Evolutionary conservation across 495 filamentous ascomycete species (phyloP), one percentile per base, ranked within the genome.

Genomic region (Lepidopterella palustris): DNA sequence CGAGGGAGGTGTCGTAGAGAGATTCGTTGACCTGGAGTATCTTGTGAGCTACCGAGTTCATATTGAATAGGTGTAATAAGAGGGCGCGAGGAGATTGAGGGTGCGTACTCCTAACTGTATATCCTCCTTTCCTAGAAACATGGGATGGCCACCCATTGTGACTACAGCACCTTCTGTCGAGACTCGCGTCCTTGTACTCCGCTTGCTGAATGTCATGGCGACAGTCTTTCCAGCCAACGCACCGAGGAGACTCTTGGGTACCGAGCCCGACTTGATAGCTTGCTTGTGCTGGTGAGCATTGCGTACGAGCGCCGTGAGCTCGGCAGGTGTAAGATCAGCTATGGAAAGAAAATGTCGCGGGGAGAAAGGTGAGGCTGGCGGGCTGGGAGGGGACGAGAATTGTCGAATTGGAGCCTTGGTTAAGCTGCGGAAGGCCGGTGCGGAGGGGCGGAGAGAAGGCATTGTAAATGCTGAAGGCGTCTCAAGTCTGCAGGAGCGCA

Each of bases 181-280:
- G 26, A 98, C 85, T 50, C 93, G 83, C 15, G 93, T 98, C 48
- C 93, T 80, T 13, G 93, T 98, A 63, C 87, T 91, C 26, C 92
- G 84, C 77, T 98, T 98, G 77, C 79, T 91, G 79, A 98, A 97
- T 78, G 91, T 87, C 85, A 98, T 88, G 59, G 93, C 92, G 11
- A 97, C 81, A 3, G 92, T 95, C 73, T 90, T 83, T 23, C 89
- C 89, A 21, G 80, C 76, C 59, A 92, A 69, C 0, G 79, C 66
- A 18, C 78, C 76, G 9, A 81, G 70, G 13, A 88, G 73, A 40
- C 75, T 74, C 48, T 77, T 73, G 2, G 87, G 86, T 35, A 84
- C 73, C 31, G 79, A 73, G 45, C 86, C 84, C 29, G 83, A 82
- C 73, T 95, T 96, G 76, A 93, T 82, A 62, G 82, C 77, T 48